Evolutionary conservation across 768 basidiomycete genomes (phyloP).

Genomic region (Pulveroboletus ravenelii): DNA sequence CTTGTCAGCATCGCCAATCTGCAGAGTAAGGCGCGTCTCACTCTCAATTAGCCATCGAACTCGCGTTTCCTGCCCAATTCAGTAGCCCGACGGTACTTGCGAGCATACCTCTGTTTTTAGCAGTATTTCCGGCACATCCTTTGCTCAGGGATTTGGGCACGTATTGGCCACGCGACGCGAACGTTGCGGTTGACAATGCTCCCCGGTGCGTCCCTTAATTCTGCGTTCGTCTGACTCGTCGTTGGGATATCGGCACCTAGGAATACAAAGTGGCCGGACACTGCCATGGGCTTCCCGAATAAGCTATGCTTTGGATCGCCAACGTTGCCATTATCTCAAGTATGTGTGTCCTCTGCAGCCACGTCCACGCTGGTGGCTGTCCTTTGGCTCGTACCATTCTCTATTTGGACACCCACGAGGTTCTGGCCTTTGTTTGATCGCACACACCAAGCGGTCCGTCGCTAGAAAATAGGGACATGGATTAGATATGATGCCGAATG

Average conservation of each 20-base stretch:
- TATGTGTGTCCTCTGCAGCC: not conserved
- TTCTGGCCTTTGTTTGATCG: not conserved
- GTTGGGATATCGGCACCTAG: not conserved
- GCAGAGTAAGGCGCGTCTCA: not conserved
- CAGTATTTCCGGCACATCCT: not conserved
- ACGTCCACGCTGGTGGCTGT: not conserved
- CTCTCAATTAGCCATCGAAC: not conserved
- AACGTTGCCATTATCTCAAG: not conserved
- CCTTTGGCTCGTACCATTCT: not conserved
- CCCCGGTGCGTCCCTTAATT: not conserved
- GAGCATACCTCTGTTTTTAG: not conserved
- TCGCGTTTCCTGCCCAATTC: not conserved
- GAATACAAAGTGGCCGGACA: not conserved
- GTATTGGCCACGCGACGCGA: not conserved
- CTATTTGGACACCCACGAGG: slow-evolving; percentile 1
- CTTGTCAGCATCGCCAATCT: not conserved
- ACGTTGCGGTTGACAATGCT: not conserved
- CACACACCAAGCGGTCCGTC: not conserved
- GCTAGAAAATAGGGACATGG: not conserved
- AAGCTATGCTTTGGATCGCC: not conserved
- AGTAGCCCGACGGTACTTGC: not conserved
- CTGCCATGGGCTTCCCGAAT: not conserved
- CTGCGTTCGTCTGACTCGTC: not conserved
- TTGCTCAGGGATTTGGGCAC: not conserved
- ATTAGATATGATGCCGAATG: not conserved